Evolutionary conservation across 331 rosid species (phyloP), one percentile per base, ranked within the genome.

Genomic region (Saraca asoca): DNA sequence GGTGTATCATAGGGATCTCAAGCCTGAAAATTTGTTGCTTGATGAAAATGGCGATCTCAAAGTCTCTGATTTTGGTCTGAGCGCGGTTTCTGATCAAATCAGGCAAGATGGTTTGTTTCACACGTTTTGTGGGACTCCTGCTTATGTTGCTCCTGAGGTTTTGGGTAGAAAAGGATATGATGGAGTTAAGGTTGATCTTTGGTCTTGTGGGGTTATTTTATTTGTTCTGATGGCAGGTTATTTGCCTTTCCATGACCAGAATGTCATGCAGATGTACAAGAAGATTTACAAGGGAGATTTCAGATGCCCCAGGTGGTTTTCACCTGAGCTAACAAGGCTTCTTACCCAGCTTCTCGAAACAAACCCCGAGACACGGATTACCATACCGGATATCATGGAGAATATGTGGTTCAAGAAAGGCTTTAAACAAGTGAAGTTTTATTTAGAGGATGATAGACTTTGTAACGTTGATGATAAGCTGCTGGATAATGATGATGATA

Each of bases 91-190:
- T 6, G 90, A 85, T 71, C 84, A 81, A 59, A 85, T 79, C 29
- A 48, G 80, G 15, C 86, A 82, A 58, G 90, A 85, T 19, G 90
- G 87, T 2, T 42, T 85, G 66, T 81, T 85, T 49, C 90, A 85
- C 57, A 85, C 90, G 2, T 81, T 81, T 65, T 85, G 90, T 17
- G 90, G 90, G 0, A 85, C 90, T 0, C 90, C 90, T 12, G 87
- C 87, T 12, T 85, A 85, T 50, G 90, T 85, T 17, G 90, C 90
- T 0, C 87, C 90, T 2, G 90, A 85, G 77, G 90, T 85, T 37
- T 57, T 85, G 61, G 82, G 54, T 0, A 69, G 86, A 50, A 85
- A 79, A 59, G 90, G 90, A 0, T 85, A 85, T 29, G 90, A 85
- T 48, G 87, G 85, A 15, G 83, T 79, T 0, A 85, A 82, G 58